These are phyloP conservation scores for Hericium rajendrae DNA, from an alignment of 768 basidiomycete genomes.

Conservation along the genomic window DNA sequence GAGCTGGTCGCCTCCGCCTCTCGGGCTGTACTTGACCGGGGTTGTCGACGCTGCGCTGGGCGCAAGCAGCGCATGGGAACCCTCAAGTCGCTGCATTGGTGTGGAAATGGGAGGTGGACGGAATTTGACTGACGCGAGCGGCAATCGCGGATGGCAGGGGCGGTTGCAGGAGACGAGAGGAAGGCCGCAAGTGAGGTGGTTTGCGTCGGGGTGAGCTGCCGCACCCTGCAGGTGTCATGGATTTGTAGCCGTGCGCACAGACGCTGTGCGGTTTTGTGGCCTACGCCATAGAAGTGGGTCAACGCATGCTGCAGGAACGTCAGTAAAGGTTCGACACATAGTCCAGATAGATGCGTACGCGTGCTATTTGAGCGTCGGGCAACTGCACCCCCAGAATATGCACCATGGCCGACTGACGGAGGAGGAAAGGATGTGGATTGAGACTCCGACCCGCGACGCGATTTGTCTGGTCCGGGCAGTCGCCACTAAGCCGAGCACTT, in stretches of 20 bases:
- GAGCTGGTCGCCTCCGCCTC: slow-evolving; percentile 45
- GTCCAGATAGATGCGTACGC: slow-evolving; percentile 37
- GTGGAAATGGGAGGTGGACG: slow-evolving; percentile 50
- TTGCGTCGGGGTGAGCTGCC: slow-evolving; percentile 77
- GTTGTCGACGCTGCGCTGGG: slow-evolving; percentile 5
- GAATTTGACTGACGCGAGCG: slow-evolving; percentile 54
- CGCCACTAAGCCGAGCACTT: no score
- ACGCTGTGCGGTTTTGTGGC: slow-evolving; percentile 60
- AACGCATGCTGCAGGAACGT: slow-evolving; percentile 63
- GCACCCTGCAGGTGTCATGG: slow-evolving; percentile 75
- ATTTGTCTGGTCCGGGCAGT: not conserved
- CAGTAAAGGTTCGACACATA: not conserved
- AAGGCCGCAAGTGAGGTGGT: slow-evolving; percentile 88
- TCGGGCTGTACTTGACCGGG: slow-evolving; percentile 4
- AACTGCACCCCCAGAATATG: slow-evolving; percentile 82
- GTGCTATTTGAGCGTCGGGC: slow-evolving; percentile 64
- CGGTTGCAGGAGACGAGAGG: slow-evolving; percentile 68
- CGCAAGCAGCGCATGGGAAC: slow-evolving; percentile 20
- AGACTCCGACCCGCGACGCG: slow-evolving; percentile 5
- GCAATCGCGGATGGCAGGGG: slow-evolving; percentile 28
- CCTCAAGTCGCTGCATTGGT: slow-evolving; percentile 33
- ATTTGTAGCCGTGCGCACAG: slow-evolving; percentile 90
- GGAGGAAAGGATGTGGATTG: not conserved
- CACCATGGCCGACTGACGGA: slow-evolving; percentile 41
- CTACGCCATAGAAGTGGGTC: slow-evolving; percentile 84